A percentile compares a stretch with the other conserved stretches of the same genome.
Conservation (phyloP, 1,284 basidiomycete genomes). For the Cystobasidiaceae sp. region DNA sequence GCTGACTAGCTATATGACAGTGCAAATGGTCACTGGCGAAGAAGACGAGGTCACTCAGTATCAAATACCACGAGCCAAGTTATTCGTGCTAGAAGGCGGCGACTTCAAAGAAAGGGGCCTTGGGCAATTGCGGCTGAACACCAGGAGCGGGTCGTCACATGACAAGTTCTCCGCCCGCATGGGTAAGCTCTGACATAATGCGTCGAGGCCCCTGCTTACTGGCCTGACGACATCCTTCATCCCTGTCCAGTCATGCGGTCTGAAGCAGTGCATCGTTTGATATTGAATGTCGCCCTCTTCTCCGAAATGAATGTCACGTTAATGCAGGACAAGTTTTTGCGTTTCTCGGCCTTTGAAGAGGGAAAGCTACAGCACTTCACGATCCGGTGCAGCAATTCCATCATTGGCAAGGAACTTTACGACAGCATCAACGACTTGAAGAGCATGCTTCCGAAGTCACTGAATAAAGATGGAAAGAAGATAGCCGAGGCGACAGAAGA, state of each 20-base stretch:
- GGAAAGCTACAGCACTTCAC: slow-evolving; percentile 32
- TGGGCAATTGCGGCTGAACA: slow-evolving; percentile 39
- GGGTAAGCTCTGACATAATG: slow-evolving; percentile 21
- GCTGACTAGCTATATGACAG: neutral
- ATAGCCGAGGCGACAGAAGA: neutral
- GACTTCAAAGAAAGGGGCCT: slow-evolving; percentile 40
- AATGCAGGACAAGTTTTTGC: slow-evolving; percentile 40
- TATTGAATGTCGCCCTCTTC: slow-evolving; percentile 42
- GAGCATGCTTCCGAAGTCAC: slow-evolving; percentile 26
- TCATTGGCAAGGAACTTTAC: slow-evolving; percentile 18
- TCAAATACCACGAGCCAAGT: slow-evolving; percentile 35
- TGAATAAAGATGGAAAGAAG: neutral
- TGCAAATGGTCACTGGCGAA: slow-evolving; percentile 38
- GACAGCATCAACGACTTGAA: slow-evolving; percentile 14
- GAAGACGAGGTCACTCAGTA: slow-evolving; percentile 39
- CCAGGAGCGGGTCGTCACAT: slow-evolving; percentile 6
- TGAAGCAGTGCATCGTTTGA: slow-evolving; percentile 40
- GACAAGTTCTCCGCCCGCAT: slow-evolving; percentile 32
- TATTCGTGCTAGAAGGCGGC: slow-evolving; percentile 39
- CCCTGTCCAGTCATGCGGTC: slow-evolving; percentile 40
- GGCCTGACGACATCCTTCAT: neutral
- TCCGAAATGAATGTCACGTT: slow-evolving; percentile 38
- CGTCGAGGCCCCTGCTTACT: neutral
- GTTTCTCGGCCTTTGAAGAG: slow-evolving; percentile 39
- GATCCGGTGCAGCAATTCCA: slow-evolving; percentile 1